Evolutionary conservation across 177 flowering plant species (phyloP).

Genomic region (Vitis hybrid): DNA sequence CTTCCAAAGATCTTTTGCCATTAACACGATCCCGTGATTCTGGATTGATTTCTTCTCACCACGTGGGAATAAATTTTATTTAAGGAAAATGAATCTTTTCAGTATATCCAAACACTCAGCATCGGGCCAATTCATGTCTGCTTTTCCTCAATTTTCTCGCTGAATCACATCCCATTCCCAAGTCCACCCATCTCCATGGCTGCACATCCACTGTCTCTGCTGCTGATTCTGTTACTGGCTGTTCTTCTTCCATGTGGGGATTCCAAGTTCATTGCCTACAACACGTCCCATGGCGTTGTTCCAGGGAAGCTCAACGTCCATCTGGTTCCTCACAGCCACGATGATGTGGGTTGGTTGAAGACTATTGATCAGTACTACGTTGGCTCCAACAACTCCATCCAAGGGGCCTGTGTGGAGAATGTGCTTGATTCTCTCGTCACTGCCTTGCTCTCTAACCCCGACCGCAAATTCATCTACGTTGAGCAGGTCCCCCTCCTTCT

Average conservation of each 20-base stretch:
- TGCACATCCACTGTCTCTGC: too few relatives aligned
- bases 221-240: too few relatives aligned
- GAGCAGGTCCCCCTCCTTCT: conserved; percentile 34
- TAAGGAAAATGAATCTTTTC: too few relatives aligned
- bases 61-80: too few relatives aligned
- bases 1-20: too few relatives aligned
- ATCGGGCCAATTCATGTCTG: too few relatives aligned
- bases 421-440: conserved; percentile 59
- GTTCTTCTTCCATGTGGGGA: conserved; percentile 17
- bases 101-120: too few relatives aligned
- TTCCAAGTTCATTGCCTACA: conserved; percentile 52
- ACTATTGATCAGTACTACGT: conserved; percentile 86
- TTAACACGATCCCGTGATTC: too few relatives aligned
- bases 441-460: conserved; percentile 51
- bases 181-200: too few relatives aligned
- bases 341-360: conserved; percentile 86
- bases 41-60: too few relatives aligned
- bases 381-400: conserved; percentile 50
- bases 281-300: conserved; percentile 53
- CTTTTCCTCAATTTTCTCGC: too few relatives aligned
- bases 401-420: conserved; percentile 66
- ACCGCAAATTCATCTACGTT: conserved; percentile 66
- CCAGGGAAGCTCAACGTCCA: conserved; percentile 79
- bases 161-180: too few relatives aligned
- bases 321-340: conserved; percentile 78